Conservation (phyloP, 177 flowering plant species). For the Vitis hybrid region DNA sequence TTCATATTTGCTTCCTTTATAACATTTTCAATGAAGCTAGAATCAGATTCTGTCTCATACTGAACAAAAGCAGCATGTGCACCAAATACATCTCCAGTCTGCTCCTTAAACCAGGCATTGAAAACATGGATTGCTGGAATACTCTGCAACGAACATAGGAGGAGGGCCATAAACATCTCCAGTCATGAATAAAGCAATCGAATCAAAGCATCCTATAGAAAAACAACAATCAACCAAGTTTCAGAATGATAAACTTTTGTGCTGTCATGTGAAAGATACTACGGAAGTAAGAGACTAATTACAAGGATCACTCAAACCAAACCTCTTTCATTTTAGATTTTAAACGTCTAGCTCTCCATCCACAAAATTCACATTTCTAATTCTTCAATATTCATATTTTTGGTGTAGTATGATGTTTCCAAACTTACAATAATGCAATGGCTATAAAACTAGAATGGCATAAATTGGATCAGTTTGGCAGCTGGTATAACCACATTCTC, state of each 20-base stretch:
- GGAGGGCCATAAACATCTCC: slow-evolving; percentile 20
- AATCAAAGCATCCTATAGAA: slow-evolving; percentile 18
- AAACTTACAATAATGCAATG: background rate
- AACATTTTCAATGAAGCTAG: slow-evolving; percentile 47
- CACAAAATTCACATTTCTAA: background rate
- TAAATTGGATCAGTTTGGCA: background rate
- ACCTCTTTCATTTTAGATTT: too few species aligned
- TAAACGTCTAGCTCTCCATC: background rate
- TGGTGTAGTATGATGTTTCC: too few species aligned
- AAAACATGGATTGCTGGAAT: slow-evolving; percentile 67
- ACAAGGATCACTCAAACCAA: background rate
- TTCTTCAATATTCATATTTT: background rate
- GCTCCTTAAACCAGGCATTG: slow-evolving; percentile 76
- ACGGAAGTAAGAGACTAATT: background rate
- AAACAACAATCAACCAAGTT: slow-evolving; percentile 14
- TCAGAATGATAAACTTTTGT: background rate
- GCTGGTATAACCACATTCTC: background rate
- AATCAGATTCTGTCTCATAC: slow-evolving; percentile 31
- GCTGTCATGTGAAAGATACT: background rate
- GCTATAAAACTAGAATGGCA: background rate
- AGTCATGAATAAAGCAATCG: slow-evolving; percentile 13
- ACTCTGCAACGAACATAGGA: slow-evolving; percentile 47
- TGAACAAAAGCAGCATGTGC: slow-evolving; percentile 59
- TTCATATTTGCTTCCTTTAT: slow-evolving; percentile 76
- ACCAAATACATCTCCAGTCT: slow-evolving; percentile 56